Evolutionary conservation across 805 yeast genomes (phyloP).

Genomic region (Kregervanrija fluxuum): DNA sequence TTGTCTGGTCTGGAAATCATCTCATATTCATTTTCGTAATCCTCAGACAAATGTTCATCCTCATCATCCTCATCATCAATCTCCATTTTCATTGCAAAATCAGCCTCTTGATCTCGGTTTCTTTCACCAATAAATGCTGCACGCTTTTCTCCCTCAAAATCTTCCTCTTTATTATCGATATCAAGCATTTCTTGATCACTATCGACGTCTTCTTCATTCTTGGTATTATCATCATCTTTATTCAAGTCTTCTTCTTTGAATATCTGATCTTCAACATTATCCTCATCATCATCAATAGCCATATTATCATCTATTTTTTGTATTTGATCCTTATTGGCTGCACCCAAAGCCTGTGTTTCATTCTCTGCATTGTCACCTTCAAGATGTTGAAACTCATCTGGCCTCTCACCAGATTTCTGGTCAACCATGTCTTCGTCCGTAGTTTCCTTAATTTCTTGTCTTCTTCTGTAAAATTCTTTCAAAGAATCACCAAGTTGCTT

Average conservation of each 20-base stretch:
- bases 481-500: slow-evolving; percentile 87
- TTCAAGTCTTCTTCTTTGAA: slow-evolving; percentile 28
- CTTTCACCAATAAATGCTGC: slow-evolving; percentile 18
- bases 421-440: slow-evolving; percentile 45
- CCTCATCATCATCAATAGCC: slow-evolving; percentile 68
- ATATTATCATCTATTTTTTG: slow-evolving; percentile 71
- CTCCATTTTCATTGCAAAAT: slow-evolving; percentile 38
- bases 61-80: slow-evolving; percentile 27
- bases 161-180: slow-evolving; percentile 15
- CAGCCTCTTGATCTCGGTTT: slow-evolving; percentile 25
- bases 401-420: slow-evolving; percentile 54
- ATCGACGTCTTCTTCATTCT: slow-evolving; percentile 27
- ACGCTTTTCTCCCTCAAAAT: slow-evolving; percentile 12
- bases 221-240: slow-evolving; percentile 9
- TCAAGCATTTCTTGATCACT: slow-evolving; percentile 26
- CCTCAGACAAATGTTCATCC: slow-evolving; percentile 22
- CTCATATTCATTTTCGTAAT: slow-evolving; percentile 12
- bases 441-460: slow-evolving; percentile 78
- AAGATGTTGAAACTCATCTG: slow-evolving; percentile 81
- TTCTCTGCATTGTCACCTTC: slow-evolving; percentile 71
- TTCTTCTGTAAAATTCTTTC: slow-evolving; percentile 86
- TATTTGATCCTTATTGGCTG: slow-evolving; percentile 73
- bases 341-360: slow-evolving; percentile 90
- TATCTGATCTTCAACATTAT: slow-evolving; percentile 24
- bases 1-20: slow-evolving; percentile 17